Evolutionary conservation across 2,329 filamentous ascomycete species (phyloP).

Genomic region (Diaporthe humulicola): DNA sequence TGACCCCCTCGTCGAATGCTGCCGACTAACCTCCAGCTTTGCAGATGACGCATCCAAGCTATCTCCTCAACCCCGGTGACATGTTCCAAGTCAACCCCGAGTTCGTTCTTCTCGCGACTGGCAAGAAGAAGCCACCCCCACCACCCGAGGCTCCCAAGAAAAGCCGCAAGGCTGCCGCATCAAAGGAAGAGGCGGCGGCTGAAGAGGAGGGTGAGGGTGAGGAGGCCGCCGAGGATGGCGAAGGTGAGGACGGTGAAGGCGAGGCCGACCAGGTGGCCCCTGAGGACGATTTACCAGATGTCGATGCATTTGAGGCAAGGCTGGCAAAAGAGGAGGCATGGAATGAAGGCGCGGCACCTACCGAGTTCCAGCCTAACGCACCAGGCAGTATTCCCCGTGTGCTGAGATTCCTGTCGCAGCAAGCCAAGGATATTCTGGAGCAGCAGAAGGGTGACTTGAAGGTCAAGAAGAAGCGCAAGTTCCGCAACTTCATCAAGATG

Average conservation of each 20-base stretch:
- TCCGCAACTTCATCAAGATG: slow-evolving; percentile 78
- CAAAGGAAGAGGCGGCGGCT: slow-evolving; percentile 37
- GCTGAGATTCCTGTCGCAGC: slow-evolving; percentile 66
- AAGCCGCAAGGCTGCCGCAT: slow-evolving; percentile 48
- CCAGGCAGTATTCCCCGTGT: slow-evolving; percentile 28
- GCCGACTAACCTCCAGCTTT: slow-evolving; percentile 20
- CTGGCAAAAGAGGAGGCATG: slow-evolving; percentile 43
- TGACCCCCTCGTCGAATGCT: background rate
- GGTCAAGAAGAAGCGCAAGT: slow-evolving; percentile 80
- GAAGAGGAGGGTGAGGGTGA: slow-evolving; percentile 38
- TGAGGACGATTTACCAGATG: slow-evolving; percentile 16
- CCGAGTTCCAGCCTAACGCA: slow-evolving; percentile 41
- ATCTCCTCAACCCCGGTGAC: slow-evolving; percentile 95
- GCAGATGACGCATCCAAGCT: slow-evolving; percentile 92
- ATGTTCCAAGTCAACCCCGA: slow-evolving; percentile 97
- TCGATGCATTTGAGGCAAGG: slow-evolving; percentile 36
- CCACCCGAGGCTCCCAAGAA: slow-evolving; percentile 35
- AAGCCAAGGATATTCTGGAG: slow-evolving; percentile 51
- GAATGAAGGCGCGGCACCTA: slow-evolving; percentile 38
- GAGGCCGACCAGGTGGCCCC: slow-evolving; percentile 18
- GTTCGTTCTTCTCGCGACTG: slow-evolving; percentile 89
- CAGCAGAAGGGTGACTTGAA: slow-evolving; percentile 58
- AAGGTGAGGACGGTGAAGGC: slow-evolving; percentile 11
- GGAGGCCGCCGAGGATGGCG: slow-evolving; percentile 43
- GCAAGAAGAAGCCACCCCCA: slow-evolving; percentile 70